phyloP scores from a whole-genome alignment of 2,329 filamentous ascomycete species.

The Lasiodiplodia sp. region DNA sequence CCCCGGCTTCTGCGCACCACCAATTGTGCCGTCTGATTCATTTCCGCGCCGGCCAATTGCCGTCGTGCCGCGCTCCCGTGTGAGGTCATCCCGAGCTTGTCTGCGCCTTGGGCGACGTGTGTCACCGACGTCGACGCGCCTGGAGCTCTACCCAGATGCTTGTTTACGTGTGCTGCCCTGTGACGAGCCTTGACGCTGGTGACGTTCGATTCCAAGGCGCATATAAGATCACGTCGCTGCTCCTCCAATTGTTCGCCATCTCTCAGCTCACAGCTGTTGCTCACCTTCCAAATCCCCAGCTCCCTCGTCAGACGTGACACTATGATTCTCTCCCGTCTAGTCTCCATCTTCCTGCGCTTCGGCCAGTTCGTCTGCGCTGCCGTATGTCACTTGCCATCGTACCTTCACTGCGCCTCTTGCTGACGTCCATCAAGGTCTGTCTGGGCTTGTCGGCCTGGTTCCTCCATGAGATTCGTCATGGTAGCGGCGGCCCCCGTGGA shows the following conservation, averaged over 20 bases:
- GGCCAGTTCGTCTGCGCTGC: conserved; percentile 73
- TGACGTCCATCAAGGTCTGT: conserved; percentile 54
- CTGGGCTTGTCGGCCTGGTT: conserved; percentile 73
- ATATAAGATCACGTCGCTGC: conserved; percentile 1
- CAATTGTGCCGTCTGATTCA: conserved; percentile 13
- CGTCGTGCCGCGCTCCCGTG: background rate
- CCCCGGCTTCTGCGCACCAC: conserved; percentile 2
- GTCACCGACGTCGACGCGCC: conserved; percentile 9
- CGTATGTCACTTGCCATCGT: conserved; percentile 50
- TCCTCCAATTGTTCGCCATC: conserved; percentile 7
- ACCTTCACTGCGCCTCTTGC: background rate
- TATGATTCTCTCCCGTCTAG: conserved; percentile 59
- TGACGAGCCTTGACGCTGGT: conserved; percentile 7
- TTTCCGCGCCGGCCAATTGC: conserved; percentile 17
- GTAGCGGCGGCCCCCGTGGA: conserved; percentile 55
- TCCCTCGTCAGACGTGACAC: background rate
- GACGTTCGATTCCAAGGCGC: background rate
- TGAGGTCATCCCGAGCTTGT: conserved; percentile 21
- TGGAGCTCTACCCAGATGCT: background rate
- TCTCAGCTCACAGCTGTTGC: background rate
- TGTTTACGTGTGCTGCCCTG: conserved; percentile 19
- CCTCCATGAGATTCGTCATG: conserved; percentile 58
- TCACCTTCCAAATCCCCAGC: background rate
- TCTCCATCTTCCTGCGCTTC: conserved; percentile 65
- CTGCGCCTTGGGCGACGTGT: conserved; percentile 9